Evolutionary conservation across 1,139 yeast genomes (phyloP), one percentile per base, ranked within the genome.

Genomic region (Debaryomycetaceae sp.): DNA sequence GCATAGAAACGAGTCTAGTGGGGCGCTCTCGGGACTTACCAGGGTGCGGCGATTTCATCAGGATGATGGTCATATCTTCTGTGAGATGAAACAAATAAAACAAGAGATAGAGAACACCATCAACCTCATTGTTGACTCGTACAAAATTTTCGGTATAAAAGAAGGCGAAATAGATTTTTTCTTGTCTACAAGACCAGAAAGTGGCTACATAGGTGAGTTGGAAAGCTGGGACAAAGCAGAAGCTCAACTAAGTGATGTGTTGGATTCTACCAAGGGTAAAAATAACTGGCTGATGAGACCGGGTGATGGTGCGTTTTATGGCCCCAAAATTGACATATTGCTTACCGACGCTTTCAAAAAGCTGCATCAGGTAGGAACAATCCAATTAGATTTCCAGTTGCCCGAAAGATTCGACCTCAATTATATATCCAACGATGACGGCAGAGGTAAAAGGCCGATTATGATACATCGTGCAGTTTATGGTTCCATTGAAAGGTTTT

Each of bases 241-340:
- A 65, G 58, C 66, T 14, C 84, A 83, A 53, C 72, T 93, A 49
- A 81, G 78, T 48, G 64, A 67, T 7, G 95, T 93, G 1, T 70
- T 93, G 51, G 72, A 85, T 45, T 62, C 68, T 22, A 68, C 76
- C 47, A 77, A 83, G 22, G 85, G 84, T 6, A 49, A 51, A 24
- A 76, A 77, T 36, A 62, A 71, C 24, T 91, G 97, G 96, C 72
- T 77, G 42, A 57, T 88, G 9, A 85, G 90, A 51, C 87, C 83
- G 46, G 97, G 96, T 14, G 99, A 93, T 65, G 99, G 99, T 46
- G 99, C 99, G 0, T 93, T 93, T 66, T 93, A 93, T 63, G 99
- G 99, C 1, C 99, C 99, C 24, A 86, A 86, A 65, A 89, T 93
- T 53, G 99, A 93, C 62, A 81, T 93, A 40, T 75, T 88, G 58